A percentile compares a stretch with the other conserved stretches of the same genome.
phyloP scores from a whole-genome alignment of 2,329 filamentous ascomycete genomes.

The Alternaria gansuensis region DNA sequence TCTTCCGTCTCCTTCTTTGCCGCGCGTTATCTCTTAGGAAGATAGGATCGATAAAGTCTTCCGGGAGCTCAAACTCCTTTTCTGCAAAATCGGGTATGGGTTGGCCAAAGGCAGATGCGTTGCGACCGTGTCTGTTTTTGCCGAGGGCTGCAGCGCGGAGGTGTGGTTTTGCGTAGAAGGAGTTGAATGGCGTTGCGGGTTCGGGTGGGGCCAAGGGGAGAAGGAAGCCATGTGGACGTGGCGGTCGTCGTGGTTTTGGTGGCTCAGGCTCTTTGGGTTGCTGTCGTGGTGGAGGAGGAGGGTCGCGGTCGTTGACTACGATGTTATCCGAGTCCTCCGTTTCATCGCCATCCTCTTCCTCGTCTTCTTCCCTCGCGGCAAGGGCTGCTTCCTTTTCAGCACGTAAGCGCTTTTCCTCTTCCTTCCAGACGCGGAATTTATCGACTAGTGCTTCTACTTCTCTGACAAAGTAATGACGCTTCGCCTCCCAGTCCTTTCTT shows the following conservation, averaged over 20 bases:
- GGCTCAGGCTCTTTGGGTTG: constrained; percentile 55
- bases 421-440: constrained; percentile 87
- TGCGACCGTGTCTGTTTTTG: constrained; percentile 73
- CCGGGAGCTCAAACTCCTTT: constrained; percentile 77
- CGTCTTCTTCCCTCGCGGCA: constrained; percentile 59
- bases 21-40: constrained; percentile 66
- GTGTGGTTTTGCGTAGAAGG: constrained; percentile 83
- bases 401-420: constrained; percentile 86
- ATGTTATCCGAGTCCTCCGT: constrained; percentile 48
- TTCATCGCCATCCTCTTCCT: constrained; percentile 50
- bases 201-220: constrained; percentile 42
- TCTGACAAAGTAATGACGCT: constrained; percentile 82
- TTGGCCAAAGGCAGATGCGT: constrained; percentile 80
- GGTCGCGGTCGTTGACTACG: constrained; percentile 22
- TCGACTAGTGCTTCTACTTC: constrained; percentile 83
- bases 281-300: constrained; percentile 48
- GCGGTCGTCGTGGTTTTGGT: constrained; percentile 44
- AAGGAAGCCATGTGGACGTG: constrained; percentile 46
- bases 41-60: constrained; percentile 65
- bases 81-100: constrained; percentile 77
- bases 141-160: constrained; percentile 82
- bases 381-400: constrained; percentile 74
- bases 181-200: constrained; percentile 73
- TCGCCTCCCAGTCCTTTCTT: constrained; percentile 86
- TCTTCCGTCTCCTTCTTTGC: constrained; percentile 68